Percentiles rank a stretch among this genome's conserved stretches.
Evolutionary conservation across 305 asterid genomes (phyloP).

Genomic region (Stenogyne calaminthoides): DNA sequence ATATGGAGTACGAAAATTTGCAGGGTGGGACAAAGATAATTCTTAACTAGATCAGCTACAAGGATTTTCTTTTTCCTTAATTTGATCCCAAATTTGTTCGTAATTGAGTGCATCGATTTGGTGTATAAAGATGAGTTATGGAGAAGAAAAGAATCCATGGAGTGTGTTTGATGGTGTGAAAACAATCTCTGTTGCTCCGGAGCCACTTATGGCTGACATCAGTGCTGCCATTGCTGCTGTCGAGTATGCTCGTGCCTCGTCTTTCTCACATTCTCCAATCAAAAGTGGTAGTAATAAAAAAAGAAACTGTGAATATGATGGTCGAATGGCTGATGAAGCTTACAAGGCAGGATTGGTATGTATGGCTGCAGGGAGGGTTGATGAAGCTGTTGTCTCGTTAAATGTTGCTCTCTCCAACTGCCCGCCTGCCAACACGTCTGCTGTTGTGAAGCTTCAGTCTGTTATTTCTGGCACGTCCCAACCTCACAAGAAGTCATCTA

Average conservation of each 20-base stretch:
- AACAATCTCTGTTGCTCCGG: conserved; percentile 43
- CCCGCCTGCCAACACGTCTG: conserved; percentile 59
- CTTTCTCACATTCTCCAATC: conserved; percentile 35
- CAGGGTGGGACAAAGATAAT: conserved; percentile 22
- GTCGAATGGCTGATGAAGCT: conserved; percentile 53
- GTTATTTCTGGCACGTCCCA: conserved; percentile 49
- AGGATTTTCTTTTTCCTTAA: not conserved
- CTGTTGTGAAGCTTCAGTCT: conserved; percentile 55
- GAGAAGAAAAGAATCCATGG: conserved; percentile 46
- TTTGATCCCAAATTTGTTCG: not conserved
- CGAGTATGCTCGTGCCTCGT: conserved; percentile 56
- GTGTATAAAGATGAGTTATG: conserved; percentile 42
- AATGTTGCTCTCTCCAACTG: conserved; percentile 58
- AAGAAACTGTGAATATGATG: conserved; percentile 34
- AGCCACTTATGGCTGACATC: conserved; percentile 62
- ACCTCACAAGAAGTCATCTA: conserved; percentile 36
- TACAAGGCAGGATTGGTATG: conserved; percentile 59
- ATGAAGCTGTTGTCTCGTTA: conserved; percentile 49
- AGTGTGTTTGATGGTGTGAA: conserved; percentile 56
- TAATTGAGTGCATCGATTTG: not conserved
- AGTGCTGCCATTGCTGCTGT: conserved; percentile 59
- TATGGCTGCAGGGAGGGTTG: conserved; percentile 55
- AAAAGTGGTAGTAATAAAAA: conserved; percentile 21
- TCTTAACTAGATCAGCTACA: not conserved
- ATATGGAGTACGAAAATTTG: conserved; percentile 7